phyloP scores from a whole-genome alignment of 2,329 filamentous ascomycete species.

The Onygenales sp. region DNA sequence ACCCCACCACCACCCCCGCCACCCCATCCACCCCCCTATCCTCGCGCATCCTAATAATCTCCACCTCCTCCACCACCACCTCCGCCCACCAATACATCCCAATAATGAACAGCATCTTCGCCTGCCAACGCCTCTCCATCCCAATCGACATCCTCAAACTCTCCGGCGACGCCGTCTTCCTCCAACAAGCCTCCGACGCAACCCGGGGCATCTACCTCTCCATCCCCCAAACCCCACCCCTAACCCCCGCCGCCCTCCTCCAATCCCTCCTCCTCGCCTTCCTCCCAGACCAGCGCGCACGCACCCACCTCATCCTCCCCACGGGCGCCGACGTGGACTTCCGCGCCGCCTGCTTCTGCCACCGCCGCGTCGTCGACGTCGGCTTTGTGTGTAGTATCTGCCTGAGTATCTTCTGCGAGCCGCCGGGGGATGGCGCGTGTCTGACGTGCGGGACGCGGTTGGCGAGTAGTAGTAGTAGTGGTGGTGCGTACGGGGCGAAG shows the following conservation, averaged over 20 bases:
- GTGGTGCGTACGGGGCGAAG: conserved; percentile 56
- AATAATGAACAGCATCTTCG: conserved; percentile 98
- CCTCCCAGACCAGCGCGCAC: conserved; percentile 58
- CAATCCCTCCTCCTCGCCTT: conserved; percentile 95
- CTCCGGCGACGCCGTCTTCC: conserved; percentile 75
- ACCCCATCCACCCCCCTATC: conserved; percentile 43
- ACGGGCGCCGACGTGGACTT: conserved; percentile 87
- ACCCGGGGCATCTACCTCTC: conserved; percentile 62
- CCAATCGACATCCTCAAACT: conserved; percentile 89
- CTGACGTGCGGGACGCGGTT: conserved; percentile 75
- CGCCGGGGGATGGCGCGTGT: conserved; percentile 53
- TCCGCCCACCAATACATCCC: conserved; percentile 88
- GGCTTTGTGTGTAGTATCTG: conserved; percentile 96
- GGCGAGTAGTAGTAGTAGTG: conserved; percentile 44
- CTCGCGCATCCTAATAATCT: conserved; percentile 79
- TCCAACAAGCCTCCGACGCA: conserved; percentile 80
- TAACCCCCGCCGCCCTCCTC: conserved; percentile 56
- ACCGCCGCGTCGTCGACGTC: conserved; percentile 78
- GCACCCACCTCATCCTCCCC: conserved; percentile 62
- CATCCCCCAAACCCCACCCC: conserved; percentile 60
- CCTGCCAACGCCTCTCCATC: conserved; percentile 76
- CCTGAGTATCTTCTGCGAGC: conserved; percentile 79
- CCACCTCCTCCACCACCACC: conserved; percentile 81
- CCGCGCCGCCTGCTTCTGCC: conserved; percentile 95
- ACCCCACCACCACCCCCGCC: conserved; percentile 36